phyloP scores from a whole-genome alignment of 495 filamentous ascomycete species.

The Xylaria acuta region DNA sequence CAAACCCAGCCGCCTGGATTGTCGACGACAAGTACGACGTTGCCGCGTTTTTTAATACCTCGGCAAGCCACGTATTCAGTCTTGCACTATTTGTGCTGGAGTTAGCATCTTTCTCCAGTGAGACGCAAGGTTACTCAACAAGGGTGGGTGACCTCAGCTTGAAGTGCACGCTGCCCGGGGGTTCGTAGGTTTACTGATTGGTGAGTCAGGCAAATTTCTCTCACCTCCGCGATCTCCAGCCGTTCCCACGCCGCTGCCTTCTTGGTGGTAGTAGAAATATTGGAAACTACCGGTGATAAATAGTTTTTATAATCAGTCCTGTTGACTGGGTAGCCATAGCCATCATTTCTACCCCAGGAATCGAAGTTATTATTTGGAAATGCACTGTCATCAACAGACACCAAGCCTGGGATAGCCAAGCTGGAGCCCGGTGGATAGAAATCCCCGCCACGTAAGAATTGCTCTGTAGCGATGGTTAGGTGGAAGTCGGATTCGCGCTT shows the following conservation, averaged over 20 bases:
- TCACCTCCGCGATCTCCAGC: slow-evolving; percentile 20
- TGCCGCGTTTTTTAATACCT: slow-evolving; percentile 27
- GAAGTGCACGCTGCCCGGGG: too few relatives aligned
- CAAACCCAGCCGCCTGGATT: slow-evolving; percentile 32
- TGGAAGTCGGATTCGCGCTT: slow-evolving; percentile 47
- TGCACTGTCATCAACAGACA: too few relatives aligned
- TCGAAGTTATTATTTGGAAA: too few relatives aligned
- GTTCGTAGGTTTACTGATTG: too few relatives aligned
- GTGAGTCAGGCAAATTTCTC: not conserved
- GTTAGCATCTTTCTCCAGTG: not conserved
- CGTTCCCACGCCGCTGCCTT: slow-evolving; percentile 24
- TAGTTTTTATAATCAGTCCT: not conserved
- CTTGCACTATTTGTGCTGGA: not conserved
- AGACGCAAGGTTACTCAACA: not conserved
- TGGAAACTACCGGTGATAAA: not conserved
- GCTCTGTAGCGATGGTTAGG: slow-evolving; percentile 41
- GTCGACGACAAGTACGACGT: slow-evolving; percentile 30
- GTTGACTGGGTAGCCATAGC: not conserved
- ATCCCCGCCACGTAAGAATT: slow-evolving; percentile 39
- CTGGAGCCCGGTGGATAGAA: slow-evolving; percentile 32
- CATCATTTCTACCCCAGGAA: too few relatives aligned
- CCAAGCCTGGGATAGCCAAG: slow-evolving; percentile 5
- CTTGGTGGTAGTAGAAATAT: slow-evolving; percentile 3
- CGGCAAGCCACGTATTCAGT: not conserved
- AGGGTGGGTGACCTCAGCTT: too few relatives aligned